Evolutionary conservation across 2,329 filamentous ascomycete species (phyloP).

Genomic region (Trichoderma atrobrunneum): DNA sequence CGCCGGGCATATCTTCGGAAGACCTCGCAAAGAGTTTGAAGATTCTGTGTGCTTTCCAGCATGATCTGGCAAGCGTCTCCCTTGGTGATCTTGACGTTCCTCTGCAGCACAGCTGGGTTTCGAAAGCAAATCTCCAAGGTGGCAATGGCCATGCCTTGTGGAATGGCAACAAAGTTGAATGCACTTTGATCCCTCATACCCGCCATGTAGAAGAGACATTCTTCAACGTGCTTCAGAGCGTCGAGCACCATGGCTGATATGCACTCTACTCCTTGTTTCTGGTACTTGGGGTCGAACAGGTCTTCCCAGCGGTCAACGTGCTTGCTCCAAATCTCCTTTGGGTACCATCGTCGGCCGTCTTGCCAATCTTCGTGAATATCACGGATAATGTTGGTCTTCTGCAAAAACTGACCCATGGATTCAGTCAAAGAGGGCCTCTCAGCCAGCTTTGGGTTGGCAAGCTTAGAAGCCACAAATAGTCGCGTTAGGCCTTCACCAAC

Average conservation of each 20-base stretch:
- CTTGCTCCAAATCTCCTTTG: constrained; percentile 95
- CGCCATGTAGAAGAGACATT: constrained; percentile 97
- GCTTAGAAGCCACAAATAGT: constrained; percentile 80
- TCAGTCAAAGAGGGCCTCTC: constrained; percentile 79
- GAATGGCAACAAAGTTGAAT: constrained; percentile 98
- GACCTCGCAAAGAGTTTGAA: constrained; percentile 73
- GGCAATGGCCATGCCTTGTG: constrained; percentile 95
- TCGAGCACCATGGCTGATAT: constrained; percentile 93
- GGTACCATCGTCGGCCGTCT: constrained; percentile 90
- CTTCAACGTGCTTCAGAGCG: constrained; percentile 79
- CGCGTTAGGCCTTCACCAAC: constrained; percentile 91
- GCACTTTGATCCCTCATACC: constrained; percentile 93
- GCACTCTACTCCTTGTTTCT: constrained; percentile 75
- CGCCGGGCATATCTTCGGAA: constrained; percentile 75
- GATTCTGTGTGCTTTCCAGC: constrained; percentile 88
- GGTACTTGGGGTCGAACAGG: constrained; percentile 78
- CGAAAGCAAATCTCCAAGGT: constrained; percentile 90
- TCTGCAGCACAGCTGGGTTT: constrained; percentile 81
- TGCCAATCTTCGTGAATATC: constrained; percentile 88
- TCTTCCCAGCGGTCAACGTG: constrained; percentile 88
- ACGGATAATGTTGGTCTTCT: constrained; percentile 98
- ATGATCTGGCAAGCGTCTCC: constrained; percentile 89
- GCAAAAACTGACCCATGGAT: constrained; percentile 95
- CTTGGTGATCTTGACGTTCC: constrained; percentile 95
- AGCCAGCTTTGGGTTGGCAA: constrained; percentile 81